Conservation (phyloP, 2,329 filamentous ascomycete genomes). For the Apiospora pterosperma region DNA sequence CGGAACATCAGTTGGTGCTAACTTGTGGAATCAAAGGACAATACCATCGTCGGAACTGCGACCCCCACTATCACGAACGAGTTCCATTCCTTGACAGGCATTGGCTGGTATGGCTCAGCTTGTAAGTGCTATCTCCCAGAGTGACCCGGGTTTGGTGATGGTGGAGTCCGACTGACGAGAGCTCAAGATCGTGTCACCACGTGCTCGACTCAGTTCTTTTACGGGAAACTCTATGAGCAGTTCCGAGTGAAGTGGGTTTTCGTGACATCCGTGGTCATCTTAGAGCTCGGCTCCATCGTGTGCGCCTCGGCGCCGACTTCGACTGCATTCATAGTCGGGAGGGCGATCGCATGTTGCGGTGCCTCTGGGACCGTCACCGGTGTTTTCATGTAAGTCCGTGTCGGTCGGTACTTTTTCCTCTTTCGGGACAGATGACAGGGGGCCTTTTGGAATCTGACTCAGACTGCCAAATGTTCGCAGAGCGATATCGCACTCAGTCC, state of each 20-base stretch:
- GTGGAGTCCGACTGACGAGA: not conserved
- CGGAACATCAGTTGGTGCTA: not conserved
- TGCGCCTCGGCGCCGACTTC: conserved; percentile 37
- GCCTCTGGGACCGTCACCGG: conserved; percentile 33
- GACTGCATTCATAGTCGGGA: conserved; percentile 36
- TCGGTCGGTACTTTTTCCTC: not conserved
- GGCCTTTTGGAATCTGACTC: too few relatives aligned
- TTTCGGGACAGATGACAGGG: too few relatives aligned
- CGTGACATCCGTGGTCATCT: conserved; percentile 28
- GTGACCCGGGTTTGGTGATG: too few relatives aligned
- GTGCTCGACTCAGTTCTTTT: conserved; percentile 35
- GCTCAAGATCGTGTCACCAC: conserved; percentile 19
- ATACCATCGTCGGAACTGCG: conserved; percentile 16
- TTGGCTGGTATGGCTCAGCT: conserved; percentile 16
- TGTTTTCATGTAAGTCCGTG: conserved; percentile 7
- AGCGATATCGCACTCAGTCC: conserved; percentile 7
- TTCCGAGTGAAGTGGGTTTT: conserved; percentile 32
- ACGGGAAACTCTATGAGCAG: conserved; percentile 37
- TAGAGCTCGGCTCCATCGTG: conserved; percentile 35
- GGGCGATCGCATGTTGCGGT: conserved; percentile 37
- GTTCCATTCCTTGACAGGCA: conserved; percentile 15
- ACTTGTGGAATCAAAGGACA: conserved; percentile 7
- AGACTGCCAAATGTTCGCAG: not conserved
- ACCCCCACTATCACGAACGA: conserved; percentile 16
- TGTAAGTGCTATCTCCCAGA: conserved; percentile 6